A percentile compares a stretch with the other conserved stretches of the same genome.
These are phyloP conservation scores for Cercospora sesami DNA, from an alignment of 2,329 filamentous ascomycete genomes.

Conservation along the genomic window DNA sequence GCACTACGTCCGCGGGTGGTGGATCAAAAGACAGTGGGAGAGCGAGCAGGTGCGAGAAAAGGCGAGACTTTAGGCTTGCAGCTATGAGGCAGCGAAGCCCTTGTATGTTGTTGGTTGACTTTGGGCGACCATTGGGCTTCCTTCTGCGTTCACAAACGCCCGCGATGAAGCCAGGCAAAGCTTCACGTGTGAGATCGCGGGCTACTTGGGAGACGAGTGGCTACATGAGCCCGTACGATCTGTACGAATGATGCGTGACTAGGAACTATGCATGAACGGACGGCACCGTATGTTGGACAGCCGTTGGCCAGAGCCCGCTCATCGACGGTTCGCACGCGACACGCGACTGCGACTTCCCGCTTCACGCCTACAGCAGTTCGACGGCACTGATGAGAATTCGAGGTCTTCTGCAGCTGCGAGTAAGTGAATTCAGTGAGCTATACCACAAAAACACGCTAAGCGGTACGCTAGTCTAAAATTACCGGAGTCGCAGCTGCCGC, in stretches of 20 bases:
- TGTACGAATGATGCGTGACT: neutral
- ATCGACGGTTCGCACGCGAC: neutral
- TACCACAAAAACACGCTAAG: neutral
- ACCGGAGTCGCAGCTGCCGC: slow-evolving; percentile 9
- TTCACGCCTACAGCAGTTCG: neutral
- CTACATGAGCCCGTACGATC: neutral
- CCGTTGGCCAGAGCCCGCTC: neutral
- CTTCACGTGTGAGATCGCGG: slow-evolving; percentile 1
- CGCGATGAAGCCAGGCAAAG: slow-evolving; percentile 1
- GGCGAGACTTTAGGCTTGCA: slow-evolving; percentile 54
- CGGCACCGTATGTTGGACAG: neutral
- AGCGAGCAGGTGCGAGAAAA: slow-evolving; percentile 56
- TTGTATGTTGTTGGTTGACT: neutral
- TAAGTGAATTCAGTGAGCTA: neutral
- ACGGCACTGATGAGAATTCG: neutral
- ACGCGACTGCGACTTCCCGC: neutral
- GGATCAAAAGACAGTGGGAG: slow-evolving; percentile 71
- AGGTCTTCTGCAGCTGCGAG: slow-evolving; percentile 2
- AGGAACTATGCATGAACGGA: slow-evolving; percentile 4
- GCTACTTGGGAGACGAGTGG: neutral
- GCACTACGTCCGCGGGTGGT: slow-evolving; percentile 71
- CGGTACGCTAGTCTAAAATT: slow-evolving; percentile 2
- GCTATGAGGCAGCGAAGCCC: neutral
- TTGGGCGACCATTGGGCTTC: neutral
- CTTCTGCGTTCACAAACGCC: neutral